Percentiles rank a stretch among this genome's conserved stretches.
These are phyloP conservation scores for Collybiopsis luxurians DNA, from an alignment of 768 basidiomycete genomes.

Conservation along the genomic window DNA sequence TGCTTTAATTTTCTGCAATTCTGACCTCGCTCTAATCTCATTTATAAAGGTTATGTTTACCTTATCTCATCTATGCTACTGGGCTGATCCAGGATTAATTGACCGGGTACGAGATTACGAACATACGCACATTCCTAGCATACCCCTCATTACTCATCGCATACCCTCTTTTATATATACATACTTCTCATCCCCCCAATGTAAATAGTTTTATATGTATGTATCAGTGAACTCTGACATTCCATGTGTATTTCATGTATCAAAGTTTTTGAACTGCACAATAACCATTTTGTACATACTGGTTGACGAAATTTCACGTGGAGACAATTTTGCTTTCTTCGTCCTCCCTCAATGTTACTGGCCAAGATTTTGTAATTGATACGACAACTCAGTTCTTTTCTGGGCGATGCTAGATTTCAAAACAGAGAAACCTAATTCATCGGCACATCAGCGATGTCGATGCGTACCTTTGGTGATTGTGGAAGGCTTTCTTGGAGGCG, in stretches of 20 bases:
- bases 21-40: not conserved
- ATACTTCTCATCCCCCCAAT: not conserved
- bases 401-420: no score
- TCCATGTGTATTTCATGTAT: conserved; percentile 2
- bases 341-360: no score
- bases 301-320: no score
- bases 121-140: not conserved
- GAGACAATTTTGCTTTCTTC: no score
- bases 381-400: no score
- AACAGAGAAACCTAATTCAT: no score
- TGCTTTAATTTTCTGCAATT: not conserved
- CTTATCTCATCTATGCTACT: not conserved
- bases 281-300: no score
- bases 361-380: no score
- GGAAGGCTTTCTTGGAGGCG: conserved; percentile 43
- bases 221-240: not conserved
- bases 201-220: not conserved
- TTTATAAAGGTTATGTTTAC: no score
- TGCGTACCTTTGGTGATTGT: conserved; percentile 41
- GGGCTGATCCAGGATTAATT: conserved; percentile 3
- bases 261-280: not conserved
- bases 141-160: not conserved
- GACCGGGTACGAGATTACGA: no score
- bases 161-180: conserved; percentile 4
- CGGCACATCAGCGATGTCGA: no score